Conservation (phyloP, 176 grass and related monocot genomes). For the Phragmites australis region DNA sequence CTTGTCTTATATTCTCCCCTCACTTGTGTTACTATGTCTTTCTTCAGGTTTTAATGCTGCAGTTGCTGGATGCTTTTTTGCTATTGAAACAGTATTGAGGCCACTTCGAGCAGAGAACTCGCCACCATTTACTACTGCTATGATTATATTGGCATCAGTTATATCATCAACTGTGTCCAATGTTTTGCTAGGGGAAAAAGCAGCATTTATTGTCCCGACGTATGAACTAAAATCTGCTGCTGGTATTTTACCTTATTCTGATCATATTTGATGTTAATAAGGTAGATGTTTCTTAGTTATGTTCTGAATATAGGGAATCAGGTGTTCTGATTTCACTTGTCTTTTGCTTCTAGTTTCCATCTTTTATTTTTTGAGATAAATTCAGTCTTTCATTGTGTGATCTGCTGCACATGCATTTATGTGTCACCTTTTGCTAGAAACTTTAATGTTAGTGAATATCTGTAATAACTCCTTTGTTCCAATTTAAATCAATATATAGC, state of each 20-base stretch:
- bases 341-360: constrained; percentile 2
- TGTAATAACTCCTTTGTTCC: background rate
- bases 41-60: constrained; percentile 94
- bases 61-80: constrained; percentile 97
- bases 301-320: background rate
- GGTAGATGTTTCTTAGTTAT: constrained; percentile 44
- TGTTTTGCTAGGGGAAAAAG: constrained; percentile 87
- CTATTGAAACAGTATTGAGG: constrained; percentile 94
- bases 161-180: constrained; percentile 99
- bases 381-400: background rate
- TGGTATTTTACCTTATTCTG: constrained; percentile 91
- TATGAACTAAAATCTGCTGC: constrained; percentile 99
- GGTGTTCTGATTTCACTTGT: background rate
- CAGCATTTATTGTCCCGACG: constrained; percentile 93
- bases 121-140: constrained; percentile 97
- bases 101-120: constrained; percentile 96
- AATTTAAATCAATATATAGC: background rate
- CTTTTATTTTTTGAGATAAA: background rate
- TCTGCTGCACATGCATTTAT: background rate
- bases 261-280: constrained; percentile 55
- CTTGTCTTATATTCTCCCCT: constrained; percentile 10
- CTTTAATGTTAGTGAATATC: background rate
- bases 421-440: background rate
- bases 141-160: constrained; percentile 98
- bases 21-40: constrained; percentile 41